Percentiles rank a stretch among this genome's conserved stretches.
phyloP scores from a whole-genome alignment of 371 early-diverging fungal genomes.

The Catenaria anguillulae region DNA sequence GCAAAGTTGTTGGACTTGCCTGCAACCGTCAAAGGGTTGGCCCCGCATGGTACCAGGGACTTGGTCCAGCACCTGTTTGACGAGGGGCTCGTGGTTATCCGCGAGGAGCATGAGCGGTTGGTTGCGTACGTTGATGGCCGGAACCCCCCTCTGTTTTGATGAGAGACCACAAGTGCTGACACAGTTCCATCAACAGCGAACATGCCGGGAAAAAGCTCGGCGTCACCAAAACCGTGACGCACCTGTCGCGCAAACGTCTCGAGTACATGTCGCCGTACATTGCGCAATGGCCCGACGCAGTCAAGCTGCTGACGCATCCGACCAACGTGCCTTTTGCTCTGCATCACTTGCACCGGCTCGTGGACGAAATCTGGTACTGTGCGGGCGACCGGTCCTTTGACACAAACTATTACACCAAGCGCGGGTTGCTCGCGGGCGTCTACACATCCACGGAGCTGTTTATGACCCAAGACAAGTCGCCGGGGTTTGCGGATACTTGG shows the following conservation, averaged over 20 bases:
- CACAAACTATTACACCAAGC: conserved; percentile 75
- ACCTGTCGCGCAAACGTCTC: conserved; percentile 49
- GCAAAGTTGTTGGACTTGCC: conserved; percentile 53
- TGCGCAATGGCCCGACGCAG: conserved; percentile 69
- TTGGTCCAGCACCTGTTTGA: conserved; percentile 60
- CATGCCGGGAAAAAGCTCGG: conserved; percentile 21
- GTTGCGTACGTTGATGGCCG: background rate
- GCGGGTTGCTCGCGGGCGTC: conserved; percentile 58
- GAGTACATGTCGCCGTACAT: conserved; percentile 55
- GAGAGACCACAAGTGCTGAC: conserved; percentile 12
- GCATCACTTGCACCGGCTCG: conserved; percentile 47
- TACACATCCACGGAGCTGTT: conserved; percentile 74
- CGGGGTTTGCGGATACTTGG: conserved; percentile 50
- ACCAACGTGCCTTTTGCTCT: conserved; percentile 53
- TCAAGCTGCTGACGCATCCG: conserved; percentile 66
- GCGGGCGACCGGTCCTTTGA: conserved; percentile 73
- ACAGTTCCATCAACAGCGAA: too few species aligned
- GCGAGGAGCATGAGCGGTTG: conserved; percentile 29
- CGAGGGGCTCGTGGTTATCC: conserved; percentile 40
- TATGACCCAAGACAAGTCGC: conserved; percentile 72
- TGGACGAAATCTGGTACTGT: conserved; percentile 72
- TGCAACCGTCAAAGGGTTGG: conserved; percentile 52
- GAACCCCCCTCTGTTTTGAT: conserved; percentile 10
- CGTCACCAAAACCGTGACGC: conserved; percentile 42
- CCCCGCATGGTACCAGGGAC: conserved; percentile 48